Conservation (phyloP, 2,329 filamentous ascomycete genomes). For the Alternaria sp. region DNA sequence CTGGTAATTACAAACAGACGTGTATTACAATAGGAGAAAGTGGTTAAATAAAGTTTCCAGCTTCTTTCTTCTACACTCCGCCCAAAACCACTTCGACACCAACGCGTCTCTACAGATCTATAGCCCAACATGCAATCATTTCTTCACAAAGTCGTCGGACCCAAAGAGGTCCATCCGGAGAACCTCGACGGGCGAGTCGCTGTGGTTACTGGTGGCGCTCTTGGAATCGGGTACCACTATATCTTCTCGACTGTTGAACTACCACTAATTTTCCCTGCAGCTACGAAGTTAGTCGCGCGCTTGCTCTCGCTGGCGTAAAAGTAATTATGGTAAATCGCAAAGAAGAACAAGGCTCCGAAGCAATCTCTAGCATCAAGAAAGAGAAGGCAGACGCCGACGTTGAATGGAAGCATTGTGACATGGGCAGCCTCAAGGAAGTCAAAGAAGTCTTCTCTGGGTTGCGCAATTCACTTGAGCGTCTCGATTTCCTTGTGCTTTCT, state of each 20-base stretch:
- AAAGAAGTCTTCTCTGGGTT: neutral
- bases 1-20: neutral
- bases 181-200: slow-evolving; percentile 12
- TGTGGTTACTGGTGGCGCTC: neutral
- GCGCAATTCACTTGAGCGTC: slow-evolving; percentile 1
- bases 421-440: slow-evolving; percentile 1
- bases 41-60: neutral
- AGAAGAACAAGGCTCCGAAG: neutral
- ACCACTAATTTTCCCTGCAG: neutral
- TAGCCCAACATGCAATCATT: slow-evolving; percentile 51
- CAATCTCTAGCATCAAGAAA: neutral
- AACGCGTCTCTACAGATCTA: neutral
- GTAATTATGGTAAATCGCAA: slow-evolving; percentile 1
- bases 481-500: neutral
- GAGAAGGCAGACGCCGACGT: neutral
- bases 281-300: neutral
- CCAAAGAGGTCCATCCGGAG: slow-evolving; percentile 39
- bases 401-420: slow-evolving; percentile 1
- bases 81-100: neutral
- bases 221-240: neutral
- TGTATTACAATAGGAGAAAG: neutral
- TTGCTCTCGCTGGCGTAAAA: slow-evolving; percentile 1
- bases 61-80: neutral
- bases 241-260: fast-evolving
- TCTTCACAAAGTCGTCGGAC: slow-evolving; percentile 52